Base-by-base conservation (phyloP, 2,329 filamentous ascomycete species). In the Paraphoma chrysanthemicola region DNA sequence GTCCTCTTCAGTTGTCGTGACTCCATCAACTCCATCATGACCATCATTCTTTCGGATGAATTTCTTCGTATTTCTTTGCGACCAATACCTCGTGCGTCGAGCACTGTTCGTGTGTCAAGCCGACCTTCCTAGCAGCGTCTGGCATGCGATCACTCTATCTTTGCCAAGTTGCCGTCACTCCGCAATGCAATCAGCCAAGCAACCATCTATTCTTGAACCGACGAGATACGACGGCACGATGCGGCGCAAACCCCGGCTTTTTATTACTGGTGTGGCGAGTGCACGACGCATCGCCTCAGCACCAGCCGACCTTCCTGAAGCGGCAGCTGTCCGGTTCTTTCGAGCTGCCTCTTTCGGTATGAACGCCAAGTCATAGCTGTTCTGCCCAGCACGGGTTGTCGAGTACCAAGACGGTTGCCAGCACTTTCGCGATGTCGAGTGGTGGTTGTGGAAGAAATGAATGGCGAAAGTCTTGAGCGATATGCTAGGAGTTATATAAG, bases 401-500 rank as follows among this genome's bases (percentile, higher is more conserved):
- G 42, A 12, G 12, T 44, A 18, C 42, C 42, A 44, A 44, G 42
- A 12, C 42, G 42, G 16, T 44, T 12, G 6, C 16, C 11, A 31
- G 45, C 29, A 33, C n/a, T 23, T 48, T 16, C 33, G 29, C 45
- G 45, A 48, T 33, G 29, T 16, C 29, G 45, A 30, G 17, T 47
- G 44, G 36, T 36, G 48, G 23, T 23, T 23, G 23, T 14, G 30
- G 33, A 51, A 16, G 33, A 48, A 17, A 53, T 29, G 23, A 9
- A n/a, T 18, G 11, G 12, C 42, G 28, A 18, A 12, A 44, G 28
- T 31, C 18, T 31, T 10, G 17, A 23, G 31, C 39, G 47, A 44
- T 14, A 18, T 16, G 51, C 36, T 18, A 49, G 48, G 44, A 33
- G 60, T 67, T 68, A 63, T 68, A 63, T 68, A 66, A 45, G 47